Conservation (phyloP, 2,329 filamentous ascomycete genomes). For the Aspergillus sp. region DNA sequence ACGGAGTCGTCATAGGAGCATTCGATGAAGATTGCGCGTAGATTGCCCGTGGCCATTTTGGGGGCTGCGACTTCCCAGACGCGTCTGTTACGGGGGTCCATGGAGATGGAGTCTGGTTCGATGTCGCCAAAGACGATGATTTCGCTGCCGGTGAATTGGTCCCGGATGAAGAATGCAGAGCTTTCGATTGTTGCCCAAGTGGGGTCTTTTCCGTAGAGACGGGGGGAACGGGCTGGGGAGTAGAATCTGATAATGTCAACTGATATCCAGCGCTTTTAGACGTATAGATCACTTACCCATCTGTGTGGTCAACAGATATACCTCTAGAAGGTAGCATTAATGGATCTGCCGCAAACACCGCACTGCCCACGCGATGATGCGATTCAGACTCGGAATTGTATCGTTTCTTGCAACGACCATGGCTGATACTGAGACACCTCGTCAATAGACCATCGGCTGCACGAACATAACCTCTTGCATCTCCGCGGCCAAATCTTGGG, state of each 20-base stretch:
- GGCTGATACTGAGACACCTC: constrained; percentile 78
- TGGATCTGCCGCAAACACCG: constrained; percentile 40
- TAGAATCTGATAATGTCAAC: constrained; percentile 16
- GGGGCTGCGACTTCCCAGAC: constrained; percentile 87
- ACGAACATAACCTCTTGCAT: constrained; percentile 76
- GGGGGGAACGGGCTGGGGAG: constrained; percentile 26
- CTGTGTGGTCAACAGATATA: constrained; percentile 26
- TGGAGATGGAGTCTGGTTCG: constrained; percentile 79
- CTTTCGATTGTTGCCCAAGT: constrained; percentile 53
- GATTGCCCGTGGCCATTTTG: constrained; percentile 65
- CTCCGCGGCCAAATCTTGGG: constrained; percentile 71
- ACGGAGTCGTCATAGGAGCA: constrained; percentile 85
- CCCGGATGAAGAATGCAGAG: constrained; percentile 87
- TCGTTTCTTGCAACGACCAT: constrained; percentile 78
- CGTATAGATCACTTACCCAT: constrained; percentile 22
- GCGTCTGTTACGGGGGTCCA: constrained; percentile 69
- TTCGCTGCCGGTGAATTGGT: constrained; percentile 62
- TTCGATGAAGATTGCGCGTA: constrained; percentile 86
- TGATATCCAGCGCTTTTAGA: neutral
- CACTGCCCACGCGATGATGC: constrained; percentile 54
- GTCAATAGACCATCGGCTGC: constrained; percentile 84
- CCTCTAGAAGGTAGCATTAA: constrained; percentile 38
- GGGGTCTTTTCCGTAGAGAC: constrained; percentile 12
- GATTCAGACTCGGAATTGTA: constrained; percentile 43
- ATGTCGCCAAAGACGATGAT: constrained; percentile 93